These are phyloP conservation scores for Cupressus sempervirens DNA, from an alignment of 75 land plant genomes.

Conservation along the genomic window DNA sequence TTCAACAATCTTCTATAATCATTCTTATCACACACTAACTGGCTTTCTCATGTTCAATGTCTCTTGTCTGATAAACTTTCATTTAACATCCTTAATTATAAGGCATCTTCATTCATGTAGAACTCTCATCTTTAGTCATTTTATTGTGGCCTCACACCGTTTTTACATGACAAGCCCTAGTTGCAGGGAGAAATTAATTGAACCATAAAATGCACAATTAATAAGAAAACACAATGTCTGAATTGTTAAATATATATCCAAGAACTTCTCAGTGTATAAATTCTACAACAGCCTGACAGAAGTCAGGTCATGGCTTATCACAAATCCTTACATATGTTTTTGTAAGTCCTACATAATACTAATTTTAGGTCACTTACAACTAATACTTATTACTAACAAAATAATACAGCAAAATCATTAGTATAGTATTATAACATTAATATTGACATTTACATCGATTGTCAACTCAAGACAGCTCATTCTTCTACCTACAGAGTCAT, in stretches of 20 bases:
- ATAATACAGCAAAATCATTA: background rate
- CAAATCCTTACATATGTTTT: background rate
- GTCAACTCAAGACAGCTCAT: background rate
- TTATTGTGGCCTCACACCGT: background rate
- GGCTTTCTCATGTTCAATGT: background rate
- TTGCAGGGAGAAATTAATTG: background rate
- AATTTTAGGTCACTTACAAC: background rate
- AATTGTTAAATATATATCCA: background rate
- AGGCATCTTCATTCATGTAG: background rate
- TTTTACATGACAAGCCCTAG: background rate
- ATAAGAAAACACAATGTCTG: background rate
- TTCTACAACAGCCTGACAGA: background rate
- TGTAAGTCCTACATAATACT: background rate
- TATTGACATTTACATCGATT: background rate
- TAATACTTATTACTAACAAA: background rate
- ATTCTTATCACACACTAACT: background rate
- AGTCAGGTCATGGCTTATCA: background rate
- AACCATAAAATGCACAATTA: background rate
- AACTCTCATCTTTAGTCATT: background rate
- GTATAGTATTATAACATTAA: background rate
- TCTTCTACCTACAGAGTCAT: background rate
- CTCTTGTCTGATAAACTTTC: background rate
- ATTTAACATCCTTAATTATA: background rate
- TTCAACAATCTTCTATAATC: background rate
- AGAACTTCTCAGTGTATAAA: background rate